These are phyloP conservation scores for Citrullus mucosospermus DNA, from an alignment of 306 rosid genomes.

Conservation along the genomic window DNA sequence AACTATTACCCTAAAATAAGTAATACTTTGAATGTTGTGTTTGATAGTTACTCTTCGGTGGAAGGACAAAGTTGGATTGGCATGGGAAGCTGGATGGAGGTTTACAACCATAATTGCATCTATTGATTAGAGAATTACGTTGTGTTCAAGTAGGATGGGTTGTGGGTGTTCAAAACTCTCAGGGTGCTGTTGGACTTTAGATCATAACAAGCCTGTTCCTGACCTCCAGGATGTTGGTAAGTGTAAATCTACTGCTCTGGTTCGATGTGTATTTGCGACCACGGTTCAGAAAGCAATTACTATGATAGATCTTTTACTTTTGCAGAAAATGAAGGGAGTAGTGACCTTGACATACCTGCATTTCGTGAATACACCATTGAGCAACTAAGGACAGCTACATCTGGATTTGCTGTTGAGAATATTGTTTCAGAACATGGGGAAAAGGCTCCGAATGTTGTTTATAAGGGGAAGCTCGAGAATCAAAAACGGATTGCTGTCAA, in stretches of 20 bases:
- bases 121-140: background rate
- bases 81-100: conserved; percentile 3
- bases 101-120: background rate
- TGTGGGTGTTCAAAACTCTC: conserved; percentile 53
- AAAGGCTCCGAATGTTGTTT: conserved; percentile 95
- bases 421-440: conserved; percentile 99
- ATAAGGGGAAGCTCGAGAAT: conserved; percentile 79
- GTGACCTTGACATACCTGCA: conserved; percentile 50
- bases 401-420: conserved; percentile 76
- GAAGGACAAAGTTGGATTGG: conserved; percentile 10
- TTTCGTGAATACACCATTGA: conserved; percentile 68
- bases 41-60: conserved; percentile 10
- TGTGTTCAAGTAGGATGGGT: conserved; percentile 60
- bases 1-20: background rate
- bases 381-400: conserved; percentile 78
- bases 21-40: background rate
- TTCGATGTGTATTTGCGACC: background rate
- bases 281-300: conserved; percentile 9
- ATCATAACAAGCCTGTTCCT: conserved; percentile 31
- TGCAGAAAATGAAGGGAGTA: conserved; percentile 53
- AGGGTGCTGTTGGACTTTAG: conserved; percentile 38
- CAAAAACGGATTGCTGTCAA: conserved; percentile 82
- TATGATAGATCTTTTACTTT: conserved; percentile 8
- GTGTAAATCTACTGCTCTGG: conserved; percentile 11
- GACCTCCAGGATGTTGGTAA: conserved; percentile 40